Evolutionary conservation across 257 asterid species (phyloP).

Genomic region (Plantago ovata): DNA sequence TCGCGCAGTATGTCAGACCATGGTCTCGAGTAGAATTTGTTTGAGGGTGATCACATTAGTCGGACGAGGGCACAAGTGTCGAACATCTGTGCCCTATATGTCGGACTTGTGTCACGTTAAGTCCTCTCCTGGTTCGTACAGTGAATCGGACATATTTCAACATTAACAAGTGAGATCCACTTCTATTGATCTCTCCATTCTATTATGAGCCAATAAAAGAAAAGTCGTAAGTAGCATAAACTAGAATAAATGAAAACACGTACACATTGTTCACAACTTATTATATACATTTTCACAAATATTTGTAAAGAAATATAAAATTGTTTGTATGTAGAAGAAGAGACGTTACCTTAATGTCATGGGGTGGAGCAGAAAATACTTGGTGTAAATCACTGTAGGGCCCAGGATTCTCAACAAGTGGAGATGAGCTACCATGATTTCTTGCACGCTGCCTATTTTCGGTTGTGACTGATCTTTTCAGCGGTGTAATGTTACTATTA

Average conservation of each 20-base stretch:
- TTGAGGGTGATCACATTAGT: no score
- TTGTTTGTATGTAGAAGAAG: not conserved
- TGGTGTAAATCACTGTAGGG: conserved; percentile 18
- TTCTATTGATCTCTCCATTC: conserved; percentile 21
- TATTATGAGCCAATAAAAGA: conserved; percentile 8
- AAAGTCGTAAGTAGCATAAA: no score
- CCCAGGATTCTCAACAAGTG: conserved; percentile 10
- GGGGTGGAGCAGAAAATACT: conserved; percentile 15
- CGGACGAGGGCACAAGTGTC: no score
- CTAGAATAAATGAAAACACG: no score
- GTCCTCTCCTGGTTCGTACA: no score
- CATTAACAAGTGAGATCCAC: no score
- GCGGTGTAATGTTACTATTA: not conserved
- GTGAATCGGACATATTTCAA: no score
- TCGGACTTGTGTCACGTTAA: no score
- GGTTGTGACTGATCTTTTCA: not conserved
- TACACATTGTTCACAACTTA: not conserved
- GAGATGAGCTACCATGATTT: conserved; percentile 9
- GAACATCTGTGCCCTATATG: no score
- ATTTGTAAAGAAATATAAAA: not conserved
- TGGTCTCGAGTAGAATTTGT: no score
- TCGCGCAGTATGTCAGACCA: no score
- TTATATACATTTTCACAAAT: not conserved
- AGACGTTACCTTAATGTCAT: conserved; percentile 39
- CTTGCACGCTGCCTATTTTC: conserved; percentile 13